Percentiles rank a stretch among this genome's conserved stretches.
Conservation (phyloP, 371 early-diverging fungal genomes). For the Mucor racemosus region DNA sequence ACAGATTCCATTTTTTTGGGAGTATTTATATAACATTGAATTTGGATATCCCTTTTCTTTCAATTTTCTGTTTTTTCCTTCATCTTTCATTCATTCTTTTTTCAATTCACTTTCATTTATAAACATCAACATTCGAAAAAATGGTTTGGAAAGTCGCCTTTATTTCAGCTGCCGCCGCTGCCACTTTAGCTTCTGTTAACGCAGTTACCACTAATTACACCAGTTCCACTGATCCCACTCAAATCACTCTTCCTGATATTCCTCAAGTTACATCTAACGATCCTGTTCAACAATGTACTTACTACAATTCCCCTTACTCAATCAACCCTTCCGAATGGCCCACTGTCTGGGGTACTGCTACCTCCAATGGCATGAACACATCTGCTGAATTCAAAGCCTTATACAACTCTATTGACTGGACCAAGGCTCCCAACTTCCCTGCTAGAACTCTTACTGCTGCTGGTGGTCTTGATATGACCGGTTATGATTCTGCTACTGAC, state of each 20-base stretch:
- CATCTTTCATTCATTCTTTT: constrained; percentile 9
- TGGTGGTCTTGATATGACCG: constrained; percentile 37
- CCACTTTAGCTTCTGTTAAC: constrained; percentile 19
- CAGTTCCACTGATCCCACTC: constrained; percentile 34
- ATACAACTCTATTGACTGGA: constrained; percentile 48
- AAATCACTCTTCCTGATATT: constrained; percentile 38
- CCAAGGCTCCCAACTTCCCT: constrained; percentile 37
- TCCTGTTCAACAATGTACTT: constrained; percentile 35
- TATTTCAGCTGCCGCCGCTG: constrained; percentile 20
- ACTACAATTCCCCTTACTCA: constrained; percentile 28
- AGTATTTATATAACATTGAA: not conserved
- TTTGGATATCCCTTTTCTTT: constrained; percentile 9
- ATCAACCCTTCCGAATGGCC: constrained; percentile 38
- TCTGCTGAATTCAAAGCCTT: constrained; percentile 40
- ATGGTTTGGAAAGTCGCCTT: constrained; percentile 36
- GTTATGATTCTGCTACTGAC: constrained; percentile 38
- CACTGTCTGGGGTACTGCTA: constrained; percentile 42
- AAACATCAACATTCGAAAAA: not conserved
- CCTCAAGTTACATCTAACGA: constrained; percentile 44
- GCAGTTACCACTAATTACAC: constrained; percentile 31
- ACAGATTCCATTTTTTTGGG: constrained; percentile 1
- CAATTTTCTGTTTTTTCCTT: constrained; percentile 6
- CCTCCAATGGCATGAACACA: constrained; percentile 46
- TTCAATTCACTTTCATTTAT: constrained; percentile 13
- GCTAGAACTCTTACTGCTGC: constrained; percentile 28